These are phyloP conservation scores for Diplodia scrobiculata DNA, from an alignment of 2,329 filamentous ascomycete species.

Conservation along the genomic window DNA sequence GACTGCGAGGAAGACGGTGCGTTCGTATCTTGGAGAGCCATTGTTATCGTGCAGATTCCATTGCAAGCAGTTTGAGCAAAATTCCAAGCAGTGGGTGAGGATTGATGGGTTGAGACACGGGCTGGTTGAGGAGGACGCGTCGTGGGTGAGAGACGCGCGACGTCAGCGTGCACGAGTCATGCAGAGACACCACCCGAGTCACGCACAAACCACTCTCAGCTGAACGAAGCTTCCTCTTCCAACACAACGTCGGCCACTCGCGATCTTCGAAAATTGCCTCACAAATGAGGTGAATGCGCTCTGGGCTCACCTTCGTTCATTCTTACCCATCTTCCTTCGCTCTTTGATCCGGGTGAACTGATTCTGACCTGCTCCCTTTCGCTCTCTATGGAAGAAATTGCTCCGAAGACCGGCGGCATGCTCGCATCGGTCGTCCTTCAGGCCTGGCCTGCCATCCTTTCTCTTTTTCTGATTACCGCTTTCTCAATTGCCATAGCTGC, in stretches of 20 bases:
- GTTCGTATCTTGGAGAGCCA: constrained; percentile 39
- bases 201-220: not conserved
- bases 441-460: not conserved
- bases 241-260: not conserved
- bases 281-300: not conserved
- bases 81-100: not conserved
- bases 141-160: constrained; percentile 14
- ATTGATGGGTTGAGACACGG: not conserved
- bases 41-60: constrained; percentile 29
- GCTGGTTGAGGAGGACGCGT: constrained; percentile 20
- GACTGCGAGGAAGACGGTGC: constrained; percentile 38
- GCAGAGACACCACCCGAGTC: not conserved
- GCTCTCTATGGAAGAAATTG: constrained; percentile 24
- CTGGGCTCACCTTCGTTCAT: not conserved
- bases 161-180: constrained; percentile 20
- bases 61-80: not conserved
- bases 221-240: not conserved
- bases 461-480: not conserved
- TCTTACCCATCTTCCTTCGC: not conserved
- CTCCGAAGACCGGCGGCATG: constrained; percentile 38
- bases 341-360: not conserved
- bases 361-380: not conserved
- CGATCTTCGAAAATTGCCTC: no score
- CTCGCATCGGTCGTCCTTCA: constrained; percentile 37
- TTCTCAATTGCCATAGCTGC: not conserved